A percentile compares a stretch with the other conserved stretches of the same genome.
These are phyloP conservation scores for Scheffersomyces lignicola DNA, from an alignment of 1,139 yeast genomes.

Conservation along the genomic window DNA sequence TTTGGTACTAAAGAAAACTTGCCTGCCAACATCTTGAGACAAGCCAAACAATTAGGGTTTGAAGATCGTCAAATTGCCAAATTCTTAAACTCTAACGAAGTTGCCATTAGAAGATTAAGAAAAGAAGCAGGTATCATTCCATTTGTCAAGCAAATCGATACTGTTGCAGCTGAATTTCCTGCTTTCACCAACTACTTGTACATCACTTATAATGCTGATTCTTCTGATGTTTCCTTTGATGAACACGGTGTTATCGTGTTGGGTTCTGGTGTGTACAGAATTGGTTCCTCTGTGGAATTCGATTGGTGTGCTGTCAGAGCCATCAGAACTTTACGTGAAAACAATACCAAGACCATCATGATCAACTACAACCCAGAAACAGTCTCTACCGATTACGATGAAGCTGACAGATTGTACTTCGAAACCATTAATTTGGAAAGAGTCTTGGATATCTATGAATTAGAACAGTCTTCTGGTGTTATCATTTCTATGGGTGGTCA, in stretches of 20 bases:
- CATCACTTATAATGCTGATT: conserved; percentile 91
- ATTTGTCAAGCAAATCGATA: conserved; percentile 95
- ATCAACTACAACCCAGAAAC: conserved; percentile 98
- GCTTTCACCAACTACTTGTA: conserved; percentile 94
- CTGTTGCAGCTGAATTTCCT: conserved; percentile 99
- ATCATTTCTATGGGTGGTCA: conserved; percentile 99
- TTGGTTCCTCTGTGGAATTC: conserved; percentile 92
- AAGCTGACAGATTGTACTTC: conserved; percentile 94
- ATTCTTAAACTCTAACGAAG: conserved; percentile 86
- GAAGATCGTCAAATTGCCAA: conserved; percentile 96
- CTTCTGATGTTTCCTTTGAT: conserved; percentile 80
- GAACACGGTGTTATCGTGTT: conserved; percentile 88
- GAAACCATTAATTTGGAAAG: conserved; percentile 95
- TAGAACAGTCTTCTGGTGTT: conserved; percentile 90
- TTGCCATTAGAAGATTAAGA: conserved; percentile 88
- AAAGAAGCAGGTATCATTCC: conserved; percentile 87
- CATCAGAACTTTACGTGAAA: conserved; percentile 88
- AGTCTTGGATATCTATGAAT: conserved; percentile 91
- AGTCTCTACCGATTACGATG: conserved; percentile 97
- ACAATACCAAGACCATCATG: conserved; percentile 91
- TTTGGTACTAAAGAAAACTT: conserved; percentile 61
- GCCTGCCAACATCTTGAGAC: conserved; percentile 62
- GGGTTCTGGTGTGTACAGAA: conserved; percentile 93
- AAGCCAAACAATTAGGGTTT: conserved; percentile 96
- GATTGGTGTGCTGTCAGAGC: conserved; percentile 98